These are phyloP conservation scores for Oryza nivara DNA, from an alignment of 176 grass and related monocot species.

Conservation along the genomic window DNA sequence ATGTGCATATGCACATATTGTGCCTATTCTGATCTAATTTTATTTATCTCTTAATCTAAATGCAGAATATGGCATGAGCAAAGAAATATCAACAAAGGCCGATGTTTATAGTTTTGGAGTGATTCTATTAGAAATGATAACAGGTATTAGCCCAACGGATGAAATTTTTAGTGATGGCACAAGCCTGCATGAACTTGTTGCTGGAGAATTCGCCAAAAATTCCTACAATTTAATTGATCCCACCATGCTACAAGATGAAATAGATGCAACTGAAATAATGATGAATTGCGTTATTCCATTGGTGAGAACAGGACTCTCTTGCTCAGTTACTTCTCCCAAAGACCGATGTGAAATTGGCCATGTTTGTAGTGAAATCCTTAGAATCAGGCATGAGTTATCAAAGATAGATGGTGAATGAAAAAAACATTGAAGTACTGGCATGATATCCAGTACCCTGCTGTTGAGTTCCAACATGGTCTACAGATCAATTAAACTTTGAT, in stretches of 20 bases:
- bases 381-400: conserved; percentile 26
- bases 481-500: no score
- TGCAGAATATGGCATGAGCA: conserved; percentile 48
- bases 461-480: no score
- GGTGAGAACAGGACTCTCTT: conserved; percentile 27
- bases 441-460: no score
- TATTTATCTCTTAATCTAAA: no score
- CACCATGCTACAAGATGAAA: not conserved
- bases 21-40: no score
- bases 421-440: no score
- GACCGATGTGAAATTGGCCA: conserved; percentile 15
- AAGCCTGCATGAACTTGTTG: conserved; percentile 36
- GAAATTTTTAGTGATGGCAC: conserved; percentile 9
- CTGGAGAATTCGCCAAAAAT: not conserved
- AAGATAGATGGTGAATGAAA: not conserved
- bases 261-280: not conserved
- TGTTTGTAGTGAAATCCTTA: conserved; percentile 7
- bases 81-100: conserved; percentile 25
- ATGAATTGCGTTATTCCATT: conserved; percentile 18
- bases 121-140: conserved; percentile 57
- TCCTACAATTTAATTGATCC: conserved; percentile 10
- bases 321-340: conserved; percentile 30
- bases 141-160: conserved; percentile 31
- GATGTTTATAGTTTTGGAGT: conserved; percentile 49
- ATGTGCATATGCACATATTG: not conserved